A percentile compares a stretch with the other conserved stretches of the same genome.
These are phyloP conservation scores for Penicillium flavigenum DNA, from an alignment of 495 filamentous ascomycete species.

Conservation along the genomic window DNA sequence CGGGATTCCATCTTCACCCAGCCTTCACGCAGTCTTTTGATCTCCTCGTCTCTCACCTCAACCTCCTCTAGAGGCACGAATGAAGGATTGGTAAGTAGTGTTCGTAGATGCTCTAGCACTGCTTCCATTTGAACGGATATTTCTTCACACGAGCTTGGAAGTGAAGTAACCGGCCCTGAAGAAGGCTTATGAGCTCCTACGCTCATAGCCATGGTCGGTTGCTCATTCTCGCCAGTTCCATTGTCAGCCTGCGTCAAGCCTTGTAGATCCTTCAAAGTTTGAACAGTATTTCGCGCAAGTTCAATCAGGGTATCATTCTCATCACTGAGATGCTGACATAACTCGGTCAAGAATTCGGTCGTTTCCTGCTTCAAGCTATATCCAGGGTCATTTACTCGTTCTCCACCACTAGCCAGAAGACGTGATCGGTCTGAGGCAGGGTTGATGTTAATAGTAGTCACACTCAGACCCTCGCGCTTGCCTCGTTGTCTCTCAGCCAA, in stretches of 20 bases:
- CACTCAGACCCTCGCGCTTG: constrained; percentile 48
- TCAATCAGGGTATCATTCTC: constrained; percentile 85
- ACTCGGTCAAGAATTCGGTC: constrained; percentile 83
- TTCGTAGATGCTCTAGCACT: constrained; percentile 75
- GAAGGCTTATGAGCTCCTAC: constrained; percentile 34
- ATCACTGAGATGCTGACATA: constrained; percentile 85
- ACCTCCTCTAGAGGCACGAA: constrained; percentile 97
- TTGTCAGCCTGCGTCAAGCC: constrained; percentile 60
- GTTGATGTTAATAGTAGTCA: constrained; percentile 53
- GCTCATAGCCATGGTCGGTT: constrained; percentile 36
- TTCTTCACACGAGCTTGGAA: constrained; percentile 64
- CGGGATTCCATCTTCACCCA: constrained; percentile 89
- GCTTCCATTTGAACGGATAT: constrained; percentile 69
- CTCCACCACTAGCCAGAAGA: constrained; percentile 34
- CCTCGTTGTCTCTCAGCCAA: constrained; percentile 57
- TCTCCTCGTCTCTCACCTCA: constrained; percentile 85
- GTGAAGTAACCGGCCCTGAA: constrained; percentile 36
- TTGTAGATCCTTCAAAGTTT: constrained; percentile 74
- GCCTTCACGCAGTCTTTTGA: constrained; percentile 71
- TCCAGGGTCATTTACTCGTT: constrained; percentile 54
- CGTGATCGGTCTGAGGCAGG: constrained; percentile 36
- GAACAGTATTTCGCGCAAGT: constrained; percentile 67
- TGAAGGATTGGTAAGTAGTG: constrained; percentile 85
- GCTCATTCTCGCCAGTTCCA: constrained; percentile 33
- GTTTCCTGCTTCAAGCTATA: constrained; percentile 85